Conservation (phyloP, 345 rosid genomes). For the Kernera saxatilis region DNA sequence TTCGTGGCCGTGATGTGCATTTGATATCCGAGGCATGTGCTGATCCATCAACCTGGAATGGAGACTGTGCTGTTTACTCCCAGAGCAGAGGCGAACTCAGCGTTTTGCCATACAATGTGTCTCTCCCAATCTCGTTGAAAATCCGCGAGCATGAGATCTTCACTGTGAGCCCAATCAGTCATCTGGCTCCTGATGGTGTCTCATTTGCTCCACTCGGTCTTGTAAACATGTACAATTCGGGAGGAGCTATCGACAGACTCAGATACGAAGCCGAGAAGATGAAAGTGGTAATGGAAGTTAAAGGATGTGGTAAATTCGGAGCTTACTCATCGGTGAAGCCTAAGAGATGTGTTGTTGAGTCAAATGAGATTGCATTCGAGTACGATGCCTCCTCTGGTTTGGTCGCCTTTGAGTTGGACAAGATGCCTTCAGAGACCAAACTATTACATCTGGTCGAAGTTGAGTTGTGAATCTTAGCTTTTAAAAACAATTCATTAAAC, state of each 20-base stretch:
- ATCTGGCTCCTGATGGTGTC: slow-evolving; percentile 42
- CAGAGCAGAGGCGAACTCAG: slow-evolving; percentile 43
- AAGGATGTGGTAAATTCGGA: slow-evolving; percentile 79
- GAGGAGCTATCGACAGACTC: slow-evolving; percentile 75
- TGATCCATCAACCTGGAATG: slow-evolving; percentile 49
- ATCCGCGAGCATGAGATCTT: slow-evolving; percentile 59
- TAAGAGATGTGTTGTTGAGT: slow-evolving; percentile 53
- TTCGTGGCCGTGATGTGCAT: slow-evolving; percentile 72
- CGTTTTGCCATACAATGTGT: slow-evolving; percentile 52
- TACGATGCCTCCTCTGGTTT: slow-evolving; percentile 49
- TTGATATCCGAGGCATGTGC: slow-evolving; percentile 66
- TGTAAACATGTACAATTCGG: slow-evolving; percentile 73
- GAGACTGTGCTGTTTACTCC: slow-evolving; percentile 59
- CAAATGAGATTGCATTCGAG: slow-evolving; percentile 39
- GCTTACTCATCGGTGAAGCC: slow-evolving; percentile 70
- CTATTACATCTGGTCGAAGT: slow-evolving; percentile 10
- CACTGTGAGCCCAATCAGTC: slow-evolving; percentile 63
- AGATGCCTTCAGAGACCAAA: slow-evolving; percentile 14
- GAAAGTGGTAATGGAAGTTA: slow-evolving; percentile 49
- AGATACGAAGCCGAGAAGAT: slow-evolving; percentile 38
- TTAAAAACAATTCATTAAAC: not conserved
- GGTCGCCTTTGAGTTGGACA: slow-evolving; percentile 29
- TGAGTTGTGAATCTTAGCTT: slow-evolving; percentile 7
- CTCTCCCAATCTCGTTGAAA: slow-evolving; percentile 73
- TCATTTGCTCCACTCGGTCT: slow-evolving; percentile 81